phyloP scores from a whole-genome alignment of 2,329 filamentous ascomycete species.

The Paraphaeosphaeria minitans region DNA sequence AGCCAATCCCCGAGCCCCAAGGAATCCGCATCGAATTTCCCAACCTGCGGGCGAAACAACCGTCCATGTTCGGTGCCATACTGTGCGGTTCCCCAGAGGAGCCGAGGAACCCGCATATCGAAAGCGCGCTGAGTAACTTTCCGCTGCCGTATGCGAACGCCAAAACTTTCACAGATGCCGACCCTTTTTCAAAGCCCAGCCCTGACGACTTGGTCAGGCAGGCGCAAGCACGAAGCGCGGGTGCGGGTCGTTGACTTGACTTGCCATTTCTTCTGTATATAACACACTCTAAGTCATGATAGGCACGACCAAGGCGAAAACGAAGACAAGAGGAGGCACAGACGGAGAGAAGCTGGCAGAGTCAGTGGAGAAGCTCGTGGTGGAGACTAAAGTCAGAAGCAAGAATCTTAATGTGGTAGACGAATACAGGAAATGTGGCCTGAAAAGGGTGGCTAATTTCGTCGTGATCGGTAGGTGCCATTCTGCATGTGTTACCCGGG shows the following conservation, averaged over 20 bases:
- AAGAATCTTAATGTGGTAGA: constrained; percentile 85
- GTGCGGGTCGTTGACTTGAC: constrained; percentile 39
- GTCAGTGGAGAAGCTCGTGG: constrained; percentile 54
- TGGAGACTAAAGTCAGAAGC: constrained; percentile 62
- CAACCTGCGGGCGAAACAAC: constrained; percentile 49
- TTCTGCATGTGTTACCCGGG: not conserved
- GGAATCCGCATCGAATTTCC: constrained; percentile 32
- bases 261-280: not conserved
- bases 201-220: constrained; percentile 87
- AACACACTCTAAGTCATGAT: constrained; percentile 20
- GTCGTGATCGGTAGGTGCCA: constrained; percentile 80
- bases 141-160: constrained; percentile 50
- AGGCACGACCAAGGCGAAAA: constrained; percentile 28
- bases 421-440: constrained; percentile 75
- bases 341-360: constrained; percentile 48
- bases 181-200: constrained; percentile 82
- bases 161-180: constrained; percentile 49
- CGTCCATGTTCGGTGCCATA: constrained; percentile 58
- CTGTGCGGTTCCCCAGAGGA: constrained; percentile 50
- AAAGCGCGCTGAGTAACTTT: constrained; percentile 20
- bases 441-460: constrained; percentile 85
- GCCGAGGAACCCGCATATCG: constrained; percentile 10
- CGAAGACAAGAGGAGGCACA: constrained; percentile 35
- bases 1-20: constrained; percentile 13
- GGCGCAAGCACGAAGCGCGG: constrained; percentile 67